Evolutionary conservation across 345 rosid genomes (phyloP).

Genomic region (Hevea brasiliensis): DNA sequence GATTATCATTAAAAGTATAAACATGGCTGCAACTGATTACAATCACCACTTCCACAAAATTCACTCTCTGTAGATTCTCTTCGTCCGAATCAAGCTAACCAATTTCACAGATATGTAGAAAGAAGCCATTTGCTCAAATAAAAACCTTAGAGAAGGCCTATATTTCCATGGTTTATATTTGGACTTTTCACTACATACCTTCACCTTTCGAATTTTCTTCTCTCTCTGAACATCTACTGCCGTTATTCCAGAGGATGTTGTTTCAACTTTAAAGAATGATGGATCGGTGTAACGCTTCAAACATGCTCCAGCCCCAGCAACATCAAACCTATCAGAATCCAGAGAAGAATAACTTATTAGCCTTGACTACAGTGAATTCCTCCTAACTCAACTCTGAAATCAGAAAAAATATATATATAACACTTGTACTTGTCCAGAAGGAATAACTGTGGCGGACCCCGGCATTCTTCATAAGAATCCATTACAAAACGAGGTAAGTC

Average conservation of each 20-base stretch:
- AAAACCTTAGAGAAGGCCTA: neutral
- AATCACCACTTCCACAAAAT: neutral
- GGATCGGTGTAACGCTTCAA: constrained; percentile 98
- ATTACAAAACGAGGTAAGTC: constrained; percentile 97
- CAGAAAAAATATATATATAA: constrained; percentile 40
- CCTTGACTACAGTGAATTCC: neutral
- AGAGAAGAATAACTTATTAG: neutral
- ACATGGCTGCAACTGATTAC: neutral
- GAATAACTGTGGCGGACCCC: constrained; percentile 84
- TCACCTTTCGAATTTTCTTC: constrained; percentile 70
- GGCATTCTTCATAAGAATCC: constrained; percentile 95
- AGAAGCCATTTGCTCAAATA: neutral
- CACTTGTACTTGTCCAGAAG: constrained; percentile 87
- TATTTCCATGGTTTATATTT: neutral
- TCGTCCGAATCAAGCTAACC: neutral
- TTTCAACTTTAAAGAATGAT: constrained; percentile 69
- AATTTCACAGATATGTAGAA: neutral
- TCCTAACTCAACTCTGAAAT: neutral
- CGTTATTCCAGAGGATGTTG: constrained; percentile 41
- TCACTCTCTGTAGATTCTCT: neutral
- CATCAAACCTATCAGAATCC: constrained; percentile 70
- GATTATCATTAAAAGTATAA: neutral
- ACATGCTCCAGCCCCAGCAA: constrained; percentile 97
- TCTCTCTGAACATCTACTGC: constrained; percentile 60
- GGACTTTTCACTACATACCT: constrained; percentile 45